A percentile compares a stretch with the other conserved stretches of the same genome.
Conservation (phyloP, 2,329 filamentous ascomycete species). For the Canariomyces notabilis region DNA sequence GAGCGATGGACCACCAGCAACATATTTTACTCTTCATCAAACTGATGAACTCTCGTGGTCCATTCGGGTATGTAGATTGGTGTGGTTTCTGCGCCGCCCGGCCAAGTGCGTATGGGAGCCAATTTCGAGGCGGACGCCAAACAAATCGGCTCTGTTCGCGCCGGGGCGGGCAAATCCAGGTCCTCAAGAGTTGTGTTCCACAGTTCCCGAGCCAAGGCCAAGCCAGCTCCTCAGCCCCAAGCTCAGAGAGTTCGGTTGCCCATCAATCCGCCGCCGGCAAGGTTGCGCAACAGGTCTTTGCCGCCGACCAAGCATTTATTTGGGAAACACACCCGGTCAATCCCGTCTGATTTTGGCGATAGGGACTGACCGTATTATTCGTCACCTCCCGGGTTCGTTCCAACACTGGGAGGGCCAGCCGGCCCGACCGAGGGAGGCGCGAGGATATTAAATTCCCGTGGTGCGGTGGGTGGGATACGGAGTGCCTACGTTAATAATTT, state of each 20-base stretch:
- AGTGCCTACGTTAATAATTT: no score
- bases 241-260: constrained; percentile 13
- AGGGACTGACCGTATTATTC: no score
- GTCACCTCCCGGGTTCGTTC: no score
- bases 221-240: not conserved
- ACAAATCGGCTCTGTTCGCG: constrained; percentile 6
- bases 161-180: not conserved
- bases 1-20: not conserved
- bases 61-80: not conserved
- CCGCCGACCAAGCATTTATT: not conserved
- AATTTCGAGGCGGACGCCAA: constrained; percentile 1
- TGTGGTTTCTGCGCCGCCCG: constrained; percentile 4
- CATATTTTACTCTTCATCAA: no score
- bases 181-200: constrained; percentile 9
- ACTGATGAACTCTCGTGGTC: no score
- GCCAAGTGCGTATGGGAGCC: not conserved
- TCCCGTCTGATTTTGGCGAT: no score
- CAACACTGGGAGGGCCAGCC: no score
- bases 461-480: no score
- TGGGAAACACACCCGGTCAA: not conserved
- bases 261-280: constrained; percentile 9
- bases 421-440: no score
- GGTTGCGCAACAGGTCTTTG: not conserved
- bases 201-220: constrained; percentile 17
- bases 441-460: no score